phyloP scores from a whole-genome alignment of 495 filamentous ascomycete genomes.

The Neurospora sp. region DNA sequence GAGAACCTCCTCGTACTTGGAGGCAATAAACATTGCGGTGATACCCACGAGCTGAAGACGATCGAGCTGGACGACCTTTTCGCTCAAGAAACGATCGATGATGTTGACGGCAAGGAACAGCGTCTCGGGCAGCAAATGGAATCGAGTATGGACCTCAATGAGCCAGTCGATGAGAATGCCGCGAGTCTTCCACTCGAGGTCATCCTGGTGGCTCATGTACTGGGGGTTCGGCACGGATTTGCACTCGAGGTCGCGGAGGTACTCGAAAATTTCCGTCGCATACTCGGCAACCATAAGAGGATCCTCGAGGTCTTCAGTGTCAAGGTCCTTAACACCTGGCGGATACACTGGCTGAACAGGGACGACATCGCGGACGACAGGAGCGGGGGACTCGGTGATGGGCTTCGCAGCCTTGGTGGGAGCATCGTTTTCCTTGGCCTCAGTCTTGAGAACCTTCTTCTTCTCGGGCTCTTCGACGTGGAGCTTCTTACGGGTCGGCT shows the following conservation, averaged over 20 bases:
- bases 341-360: slow-evolving; percentile 28
- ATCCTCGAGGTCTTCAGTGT: slow-evolving; percentile 80
- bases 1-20: slow-evolving; percentile 96
- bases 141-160: slow-evolving; percentile 94
- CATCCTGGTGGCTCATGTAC: slow-evolving; percentile 89
- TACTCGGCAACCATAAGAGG: slow-evolving; percentile 98
- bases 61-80: slow-evolving; percentile 87
- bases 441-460: slow-evolving; percentile 13
- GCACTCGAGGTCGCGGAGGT: slow-evolving; percentile 78
- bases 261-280: slow-evolving; percentile 94
- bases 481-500: slow-evolving; percentile 42
- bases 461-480: slow-evolving; percentile 27
- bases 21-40: slow-evolving; percentile 97
- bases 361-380: not conserved
- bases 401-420: slow-evolving; percentile 16
- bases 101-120: slow-evolving; percentile 96
- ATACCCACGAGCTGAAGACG: slow-evolving; percentile 93
- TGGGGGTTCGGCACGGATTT: slow-evolving; percentile 77
- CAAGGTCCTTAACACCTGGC: slow-evolving; percentile 55
- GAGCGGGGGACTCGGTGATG: slow-evolving; percentile 17
- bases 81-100: slow-evolving; percentile 92
- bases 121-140: slow-evolving; percentile 95
- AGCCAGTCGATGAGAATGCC: slow-evolving; percentile 97
- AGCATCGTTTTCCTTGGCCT: slow-evolving; percentile 36
- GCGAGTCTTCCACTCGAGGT: slow-evolving; percentile 97